These are phyloP conservation scores for Phoenix roebelenii DNA, from an alignment of 176 grass and related monocot species.

Conservation along the genomic window DNA sequence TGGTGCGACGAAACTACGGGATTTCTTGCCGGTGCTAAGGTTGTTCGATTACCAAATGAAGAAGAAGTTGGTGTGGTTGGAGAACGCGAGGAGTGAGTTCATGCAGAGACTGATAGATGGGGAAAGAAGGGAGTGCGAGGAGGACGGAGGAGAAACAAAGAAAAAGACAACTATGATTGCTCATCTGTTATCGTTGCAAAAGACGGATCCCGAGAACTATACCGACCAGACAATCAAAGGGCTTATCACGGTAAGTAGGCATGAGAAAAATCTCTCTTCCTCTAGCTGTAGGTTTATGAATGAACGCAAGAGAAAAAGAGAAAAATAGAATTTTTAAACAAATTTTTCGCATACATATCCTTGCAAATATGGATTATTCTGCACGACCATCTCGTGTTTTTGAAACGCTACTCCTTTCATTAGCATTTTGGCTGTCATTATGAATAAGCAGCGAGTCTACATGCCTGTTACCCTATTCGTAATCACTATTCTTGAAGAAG, in stretches of 20 bases:
- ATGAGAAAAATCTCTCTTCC: too few relatives aligned
- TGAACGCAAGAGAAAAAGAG: too few relatives aligned
- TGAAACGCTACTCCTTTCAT: too few relatives aligned
- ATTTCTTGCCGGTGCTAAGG: background rate
- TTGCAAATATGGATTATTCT: too few relatives aligned
- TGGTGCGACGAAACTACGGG: background rate
- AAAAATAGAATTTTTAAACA: too few relatives aligned
- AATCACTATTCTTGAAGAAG: too few relatives aligned
- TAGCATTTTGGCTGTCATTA: too few relatives aligned
- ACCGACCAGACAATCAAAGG: background rate
- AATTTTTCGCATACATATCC: too few relatives aligned
- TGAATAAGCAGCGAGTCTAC: too few relatives aligned
- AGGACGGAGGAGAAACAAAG: background rate
- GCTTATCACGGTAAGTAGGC: background rate
- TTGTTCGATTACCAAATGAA: background rate
- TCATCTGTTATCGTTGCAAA: background rate
- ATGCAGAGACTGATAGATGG: background rate
- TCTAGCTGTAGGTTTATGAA: too few relatives aligned
- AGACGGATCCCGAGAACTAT: background rate
- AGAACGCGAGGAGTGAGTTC: background rate
- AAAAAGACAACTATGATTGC: background rate
- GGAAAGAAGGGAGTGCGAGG: background rate
- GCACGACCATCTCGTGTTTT: too few relatives aligned
- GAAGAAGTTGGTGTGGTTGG: background rate
- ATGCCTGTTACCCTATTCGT: too few relatives aligned